phyloP scores from a whole-genome alignment of 805 yeast genomes.

The Hanseniaspora occidentalis region DNA sequence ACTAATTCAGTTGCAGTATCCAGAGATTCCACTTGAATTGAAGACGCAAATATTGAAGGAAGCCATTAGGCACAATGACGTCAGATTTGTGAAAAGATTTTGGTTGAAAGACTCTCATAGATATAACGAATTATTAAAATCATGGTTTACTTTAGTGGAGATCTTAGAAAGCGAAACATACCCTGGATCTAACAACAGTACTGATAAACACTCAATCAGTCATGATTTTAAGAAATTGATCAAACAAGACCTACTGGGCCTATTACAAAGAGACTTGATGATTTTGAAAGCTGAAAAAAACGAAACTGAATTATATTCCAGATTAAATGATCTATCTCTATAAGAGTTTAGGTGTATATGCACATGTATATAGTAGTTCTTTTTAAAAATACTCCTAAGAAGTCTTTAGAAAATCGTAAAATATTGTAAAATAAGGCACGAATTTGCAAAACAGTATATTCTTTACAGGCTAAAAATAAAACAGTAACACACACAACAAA shows the following conservation, averaged over 20 bases:
- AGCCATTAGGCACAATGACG: not conserved
- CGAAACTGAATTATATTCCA: not conserved
- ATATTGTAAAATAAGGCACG: too few species aligned
- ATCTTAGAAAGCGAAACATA: not conserved
- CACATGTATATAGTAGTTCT: too few species aligned
- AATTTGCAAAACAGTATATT: too few species aligned
- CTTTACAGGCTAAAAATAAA: too few species aligned
- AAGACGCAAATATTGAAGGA: not conserved
- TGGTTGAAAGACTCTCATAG: not conserved
- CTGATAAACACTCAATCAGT: not conserved
- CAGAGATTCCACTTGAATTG: not conserved
- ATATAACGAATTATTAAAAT: not conserved
- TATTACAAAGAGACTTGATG: not conserved
- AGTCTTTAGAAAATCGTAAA: too few species aligned
- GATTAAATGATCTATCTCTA: not conserved
- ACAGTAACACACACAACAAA: too few species aligned
- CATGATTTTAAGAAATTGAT: not conserved
- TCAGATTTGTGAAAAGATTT: not conserved
- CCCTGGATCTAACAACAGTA: too few species aligned
- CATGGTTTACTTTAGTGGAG: not conserved
- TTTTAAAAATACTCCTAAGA: too few species aligned
- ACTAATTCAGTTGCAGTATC: not conserved
- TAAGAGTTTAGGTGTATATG: not conserved
- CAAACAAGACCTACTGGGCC: not conserved
- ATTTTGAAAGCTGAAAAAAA: not conserved